Evolutionary conservation across 805 yeast species (phyloP), one percentile per base, ranked within the genome.

Genomic region (Maudiozyma serrabonitensis): DNA sequence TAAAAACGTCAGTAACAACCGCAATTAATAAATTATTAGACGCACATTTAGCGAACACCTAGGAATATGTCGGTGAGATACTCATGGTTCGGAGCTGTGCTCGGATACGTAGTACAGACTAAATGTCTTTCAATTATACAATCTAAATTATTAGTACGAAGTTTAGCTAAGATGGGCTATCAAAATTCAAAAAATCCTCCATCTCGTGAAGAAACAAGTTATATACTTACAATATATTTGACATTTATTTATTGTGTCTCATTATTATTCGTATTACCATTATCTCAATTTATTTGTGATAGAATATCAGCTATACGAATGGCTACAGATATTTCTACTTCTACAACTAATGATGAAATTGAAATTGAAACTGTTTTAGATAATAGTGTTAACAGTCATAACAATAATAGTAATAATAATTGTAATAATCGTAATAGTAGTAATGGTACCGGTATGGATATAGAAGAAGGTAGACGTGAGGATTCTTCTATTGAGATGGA

Each of bases 81-180:
- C 8, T 31, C 44, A 12, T 63, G 68, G 68, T 53, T 62, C 41
- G 50, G 55, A n/a, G 60, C 62, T 2, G 65, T 62, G 12, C 39
- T 60, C 7, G 61, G 64, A 28, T 63, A 63, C 45, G 63, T 61
- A 16, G 44, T 61, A 11, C 67, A 63, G 49, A 62, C 66, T 7
- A 62, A 56, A 49, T 50, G 61, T 41, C 43, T 63, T 40, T 58
- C 65, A 8, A 46, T 52, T 23, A 49, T 63, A 5, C 64, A 46
- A 32, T 48, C 51, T 13, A 41, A 51, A 13, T 16, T 42, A 4
- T 41, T 51, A 12, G 18, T 38, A 19, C 21, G 38, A 28, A 41
- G n/a, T 18, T 15, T 25, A 34, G 43, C 26, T 13, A 35, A 46
- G 21, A 13, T 19, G 23, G 28, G 26, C 5, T 8, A 18, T 19